Evolutionary conservation across 257 asterid species (phyloP).

Genomic region (Thymus quinquecostatus): DNA sequence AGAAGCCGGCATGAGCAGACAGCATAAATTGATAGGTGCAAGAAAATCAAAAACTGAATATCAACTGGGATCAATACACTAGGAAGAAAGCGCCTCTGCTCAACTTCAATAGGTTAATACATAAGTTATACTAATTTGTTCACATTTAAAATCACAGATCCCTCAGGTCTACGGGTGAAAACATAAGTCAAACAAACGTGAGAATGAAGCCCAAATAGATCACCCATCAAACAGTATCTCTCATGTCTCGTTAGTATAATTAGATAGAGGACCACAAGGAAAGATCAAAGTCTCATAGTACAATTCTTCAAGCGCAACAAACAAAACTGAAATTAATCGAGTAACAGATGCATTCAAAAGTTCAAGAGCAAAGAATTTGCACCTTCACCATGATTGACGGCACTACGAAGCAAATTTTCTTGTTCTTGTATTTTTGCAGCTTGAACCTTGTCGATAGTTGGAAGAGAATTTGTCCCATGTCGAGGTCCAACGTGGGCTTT

Average conservation of each 20-base stretch:
- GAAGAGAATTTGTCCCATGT: constrained; percentile 88
- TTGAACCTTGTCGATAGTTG: constrained; percentile 95
- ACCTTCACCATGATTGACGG: constrained; percentile 99
- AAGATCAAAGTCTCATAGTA: constrained; percentile 5
- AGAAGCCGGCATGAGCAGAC: constrained; percentile 19
- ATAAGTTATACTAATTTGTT: not conserved
- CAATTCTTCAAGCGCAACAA: constrained; percentile 8
- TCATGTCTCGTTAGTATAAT: not conserved
- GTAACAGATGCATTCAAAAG: constrained; percentile 17
- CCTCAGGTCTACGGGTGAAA: constrained; percentile 14
- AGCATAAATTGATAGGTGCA: not conserved
- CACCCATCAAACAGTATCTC: constrained; percentile 11
- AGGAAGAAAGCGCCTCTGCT: not conserved
- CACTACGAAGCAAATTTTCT: constrained; percentile 85
- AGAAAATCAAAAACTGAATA: constrained; percentile 2
- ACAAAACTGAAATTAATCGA: constrained; percentile 20
- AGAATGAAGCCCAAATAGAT: not conserved
- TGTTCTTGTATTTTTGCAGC: constrained; percentile 99
- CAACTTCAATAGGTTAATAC: constrained; percentile 23
- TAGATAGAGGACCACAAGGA: constrained; percentile 11
- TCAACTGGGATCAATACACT: constrained; percentile 2
- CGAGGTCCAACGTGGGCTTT: constrained; percentile 86
- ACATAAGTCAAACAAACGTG: not conserved
- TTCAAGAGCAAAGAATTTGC: constrained; percentile 27
- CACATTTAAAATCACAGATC: constrained; percentile 2